Evolutionary conservation across 176 grass and related monocot species (phyloP), one percentile per base, ranked within the genome.

Genomic region (Zoysia pacifica): DNA sequence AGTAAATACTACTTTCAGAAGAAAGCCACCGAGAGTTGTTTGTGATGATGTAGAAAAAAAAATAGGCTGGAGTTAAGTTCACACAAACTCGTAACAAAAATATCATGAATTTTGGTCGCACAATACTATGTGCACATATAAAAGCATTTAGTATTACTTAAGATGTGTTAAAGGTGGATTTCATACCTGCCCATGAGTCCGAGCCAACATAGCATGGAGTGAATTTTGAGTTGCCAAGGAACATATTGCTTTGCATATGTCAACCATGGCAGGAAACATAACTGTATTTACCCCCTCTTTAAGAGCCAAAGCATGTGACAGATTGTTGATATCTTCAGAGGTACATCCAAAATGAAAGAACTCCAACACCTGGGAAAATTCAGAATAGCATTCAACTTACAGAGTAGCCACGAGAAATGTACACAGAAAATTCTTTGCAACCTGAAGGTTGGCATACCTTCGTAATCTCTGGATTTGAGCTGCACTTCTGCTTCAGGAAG

Each of bases 331-430:
- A 75, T 97, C 94, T 89, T 97, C 91, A 19, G 91, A 97, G 47
- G 94, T 97, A 72, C 94, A 97, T 49, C 87, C 94, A 85, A 94
- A 97, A 92, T 94, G 94, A 71, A 97, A 94, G 87, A 92, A 97
- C 66, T 97, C 91, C 48, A 88, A 87, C 1, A 97, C 94, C 91
- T 97, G 84, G 43, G 5, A 76, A 82, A 86, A 73, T 62, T 59
- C 65, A 52, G 64, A 46, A 53, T 76, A 41, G 71, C 61, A 42
- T 46, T 68, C 60, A 75, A 82, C 61, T 82, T 69, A 5, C 19
- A 1, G 10, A n/a, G 42, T 71, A 77, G 41, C 44, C 18, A 35
- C 5, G 50, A 82, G 36, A 46, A 70, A 20, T 35, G 39, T 9
- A 52, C 8, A 48, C n/a, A 9, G 69, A 44, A 1, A 15, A 74